Percentiles rank a stretch among this genome's conserved stretches.
These are phyloP conservation scores for Monosporascus sp. DNA, from an alignment of 2,329 filamentous ascomycete species.

Conservation along the genomic window DNA sequence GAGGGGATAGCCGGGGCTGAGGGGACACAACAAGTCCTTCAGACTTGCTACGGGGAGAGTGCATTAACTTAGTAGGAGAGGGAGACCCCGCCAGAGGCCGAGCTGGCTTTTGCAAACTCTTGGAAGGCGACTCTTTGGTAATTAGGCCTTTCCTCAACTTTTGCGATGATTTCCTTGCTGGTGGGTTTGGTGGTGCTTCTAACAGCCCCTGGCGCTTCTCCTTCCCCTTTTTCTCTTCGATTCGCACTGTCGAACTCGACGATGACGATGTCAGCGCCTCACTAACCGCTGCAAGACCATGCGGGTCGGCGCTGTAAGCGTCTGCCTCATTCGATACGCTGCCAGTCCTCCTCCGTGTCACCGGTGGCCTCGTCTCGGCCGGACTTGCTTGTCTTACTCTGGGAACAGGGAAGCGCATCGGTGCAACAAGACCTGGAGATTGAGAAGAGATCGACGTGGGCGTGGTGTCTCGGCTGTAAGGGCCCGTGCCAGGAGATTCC, in stretches of 20 bases:
- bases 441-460: slow-evolving; percentile 74
- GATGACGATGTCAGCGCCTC: slow-evolving; percentile 71
- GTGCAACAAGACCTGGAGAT: slow-evolving; percentile 58
- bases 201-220: slow-evolving; percentile 40
- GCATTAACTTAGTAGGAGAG: slow-evolving; percentile 29
- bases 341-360: slow-evolving; percentile 53
- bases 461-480: slow-evolving; percentile 73
- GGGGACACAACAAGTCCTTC: slow-evolving; percentile 23
- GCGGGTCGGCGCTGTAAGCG: slow-evolving; percentile 41
- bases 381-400: slow-evolving; percentile 52
- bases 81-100: slow-evolving; percentile 24
- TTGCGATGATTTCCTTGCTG: slow-evolving; percentile 57
- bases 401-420: slow-evolving; percentile 39
- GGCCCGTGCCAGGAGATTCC: slow-evolving; percentile 62
- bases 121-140: slow-evolving; percentile 34
- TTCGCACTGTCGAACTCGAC: slow-evolving; percentile 63
- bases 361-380: slow-evolving; percentile 51
- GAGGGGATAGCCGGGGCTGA: slow-evolving; percentile 37
- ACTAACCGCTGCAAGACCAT: slow-evolving; percentile 59
- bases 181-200: slow-evolving; percentile 54
- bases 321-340: slow-evolving; percentile 51
- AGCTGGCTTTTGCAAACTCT: slow-evolving; percentile 27
- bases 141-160: slow-evolving; percentile 41
- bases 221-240: slow-evolving; percentile 41
- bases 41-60: slow-evolving; percentile 19